Evolutionary conservation across 306 rosid genomes (phyloP).

Genomic region (Luffa aegyptiaca): DNA sequence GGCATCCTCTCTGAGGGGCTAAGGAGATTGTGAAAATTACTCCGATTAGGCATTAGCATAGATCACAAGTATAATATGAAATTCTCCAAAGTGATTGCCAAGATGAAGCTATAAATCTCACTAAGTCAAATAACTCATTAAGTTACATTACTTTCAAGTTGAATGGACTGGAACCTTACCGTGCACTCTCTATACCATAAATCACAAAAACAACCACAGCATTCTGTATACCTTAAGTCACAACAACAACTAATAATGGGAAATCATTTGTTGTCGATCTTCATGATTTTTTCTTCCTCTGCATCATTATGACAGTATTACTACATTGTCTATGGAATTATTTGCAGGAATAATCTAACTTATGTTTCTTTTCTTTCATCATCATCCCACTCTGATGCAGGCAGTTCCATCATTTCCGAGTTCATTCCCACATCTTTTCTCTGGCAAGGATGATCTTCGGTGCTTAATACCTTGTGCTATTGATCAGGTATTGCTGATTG

Average conservation of each 20-base stretch:
- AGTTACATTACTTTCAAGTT: neutral
- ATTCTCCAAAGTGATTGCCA: neutral
- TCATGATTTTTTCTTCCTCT: neutral
- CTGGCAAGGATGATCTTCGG: constrained; percentile 63
- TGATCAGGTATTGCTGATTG: constrained; percentile 58
- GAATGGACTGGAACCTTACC: neutral
- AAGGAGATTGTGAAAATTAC: neutral
- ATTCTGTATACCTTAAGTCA: neutral
- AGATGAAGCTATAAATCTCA: neutral
- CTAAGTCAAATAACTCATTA: neutral
- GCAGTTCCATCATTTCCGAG: constrained; percentile 96
- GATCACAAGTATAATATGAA: neutral
- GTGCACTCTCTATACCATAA: neutral
- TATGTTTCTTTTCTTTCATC: neutral
- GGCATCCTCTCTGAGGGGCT: neutral
- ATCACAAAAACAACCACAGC: neutral
- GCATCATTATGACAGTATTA: neutral
- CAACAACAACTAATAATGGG: neutral
- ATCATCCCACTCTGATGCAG: constrained; percentile 37
- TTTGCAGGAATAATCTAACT: constrained; percentile 7
- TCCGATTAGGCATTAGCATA: neutral
- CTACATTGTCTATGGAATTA: constrained; percentile 7
- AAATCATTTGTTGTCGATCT: neutral
- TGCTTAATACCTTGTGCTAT: constrained; percentile 96
- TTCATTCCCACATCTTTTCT: constrained; percentile 88